Conservation (phyloP, 768 basidiomycete genomes). For the Tephrocybe sp. region DNA sequence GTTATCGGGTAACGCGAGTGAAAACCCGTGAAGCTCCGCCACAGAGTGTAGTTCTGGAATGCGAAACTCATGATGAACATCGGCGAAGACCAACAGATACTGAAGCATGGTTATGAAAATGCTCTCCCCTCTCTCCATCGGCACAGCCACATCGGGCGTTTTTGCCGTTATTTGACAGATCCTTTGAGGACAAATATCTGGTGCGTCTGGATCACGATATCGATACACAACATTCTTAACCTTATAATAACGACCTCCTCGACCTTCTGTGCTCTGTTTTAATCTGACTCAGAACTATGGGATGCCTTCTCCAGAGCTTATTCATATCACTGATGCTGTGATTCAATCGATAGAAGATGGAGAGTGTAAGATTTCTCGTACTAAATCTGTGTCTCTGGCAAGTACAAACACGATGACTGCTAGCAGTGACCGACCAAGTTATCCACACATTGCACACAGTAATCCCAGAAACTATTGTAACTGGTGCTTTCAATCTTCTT, state of each 20-base stretch:
- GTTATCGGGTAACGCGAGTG: constrained; percentile 44
- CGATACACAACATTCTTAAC: no score
- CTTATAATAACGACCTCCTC: no score
- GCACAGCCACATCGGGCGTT: constrained; percentile 4
- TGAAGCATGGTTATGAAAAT: constrained; percentile 2
- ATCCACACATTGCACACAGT: constrained; percentile 54
- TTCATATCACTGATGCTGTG: constrained; percentile 23
- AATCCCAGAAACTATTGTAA: constrained; percentile 59
- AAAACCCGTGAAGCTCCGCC: constrained; percentile 70
- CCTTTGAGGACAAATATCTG: constrained; percentile 5
- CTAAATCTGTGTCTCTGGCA: not conserved
- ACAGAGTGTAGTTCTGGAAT: constrained; percentile 80
- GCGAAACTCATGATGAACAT: constrained; percentile 78
- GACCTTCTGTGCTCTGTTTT: no score
- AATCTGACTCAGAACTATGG: constrained; percentile 1
- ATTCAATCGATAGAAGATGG: constrained; percentile 29
- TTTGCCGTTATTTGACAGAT: constrained; percentile 5
- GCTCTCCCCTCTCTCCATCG: not conserved
- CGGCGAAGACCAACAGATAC: constrained; percentile 74
- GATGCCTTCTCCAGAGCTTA: constrained; percentile 23
- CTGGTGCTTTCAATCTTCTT: constrained; percentile 76
- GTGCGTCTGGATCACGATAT: no score
- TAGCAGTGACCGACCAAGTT: constrained; percentile 45
- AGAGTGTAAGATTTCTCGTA: constrained; percentile 25
- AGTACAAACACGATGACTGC: not conserved